Evolutionary conservation across 2,329 filamentous ascomycete genomes (phyloP).

Genomic region (Scedosporium boydii): DNA sequence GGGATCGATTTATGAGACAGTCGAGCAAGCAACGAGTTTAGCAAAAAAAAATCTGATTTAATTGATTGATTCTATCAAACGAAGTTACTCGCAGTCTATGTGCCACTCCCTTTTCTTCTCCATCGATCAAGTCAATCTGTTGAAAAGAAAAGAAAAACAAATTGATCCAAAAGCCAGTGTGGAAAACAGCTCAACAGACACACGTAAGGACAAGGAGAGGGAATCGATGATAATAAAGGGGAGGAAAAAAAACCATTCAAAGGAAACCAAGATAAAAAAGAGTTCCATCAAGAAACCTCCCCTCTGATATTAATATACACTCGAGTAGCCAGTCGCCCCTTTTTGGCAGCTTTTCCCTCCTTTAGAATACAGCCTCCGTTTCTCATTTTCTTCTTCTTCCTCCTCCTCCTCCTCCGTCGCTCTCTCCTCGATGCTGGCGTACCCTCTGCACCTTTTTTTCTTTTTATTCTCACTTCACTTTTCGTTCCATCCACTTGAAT

Average conservation of each 20-base stretch:
- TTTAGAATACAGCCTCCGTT: neutral
- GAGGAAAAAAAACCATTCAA: neutral
- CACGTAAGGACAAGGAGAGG: neutral
- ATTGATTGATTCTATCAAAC: neutral
- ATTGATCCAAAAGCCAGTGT: neutral
- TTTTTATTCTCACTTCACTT: neutral
- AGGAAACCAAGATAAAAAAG: slow-evolving; percentile 7
- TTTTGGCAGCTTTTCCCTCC: neutral
- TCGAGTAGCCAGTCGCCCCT: neutral
- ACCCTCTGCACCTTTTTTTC: neutral
- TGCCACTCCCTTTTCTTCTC: neutral
- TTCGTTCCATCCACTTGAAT: neutral
- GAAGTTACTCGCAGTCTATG: neutral
- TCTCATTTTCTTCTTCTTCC: neutral
- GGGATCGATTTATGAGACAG: too few relatives aligned
- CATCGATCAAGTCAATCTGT: neutral
- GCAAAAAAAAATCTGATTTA: neutral
- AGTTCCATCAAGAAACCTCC: slow-evolving; percentile 8
- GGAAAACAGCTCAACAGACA: neutral
- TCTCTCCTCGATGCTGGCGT: neutral
- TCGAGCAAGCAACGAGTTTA: neutral
- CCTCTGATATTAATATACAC: neutral
- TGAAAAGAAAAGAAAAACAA: neutral
- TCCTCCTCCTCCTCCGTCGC: neutral
- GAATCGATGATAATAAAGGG: neutral